These are phyloP conservation scores for Mortierella sp. DNA, from an alignment of 371 early-diverging fungal species.

Conservation along the genomic window DNA sequence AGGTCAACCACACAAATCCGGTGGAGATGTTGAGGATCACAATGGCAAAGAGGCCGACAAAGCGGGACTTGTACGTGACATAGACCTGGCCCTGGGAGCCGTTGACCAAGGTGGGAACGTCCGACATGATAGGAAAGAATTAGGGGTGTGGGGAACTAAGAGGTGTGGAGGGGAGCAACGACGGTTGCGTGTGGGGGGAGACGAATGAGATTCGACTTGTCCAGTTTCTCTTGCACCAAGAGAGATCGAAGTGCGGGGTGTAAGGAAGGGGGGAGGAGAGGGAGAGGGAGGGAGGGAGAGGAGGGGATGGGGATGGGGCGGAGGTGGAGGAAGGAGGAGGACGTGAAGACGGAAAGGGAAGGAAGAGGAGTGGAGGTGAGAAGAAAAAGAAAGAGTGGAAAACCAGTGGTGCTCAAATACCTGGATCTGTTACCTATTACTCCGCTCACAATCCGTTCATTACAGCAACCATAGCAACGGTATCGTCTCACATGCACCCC, in stretches of 20 bases:
- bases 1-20: conserved; percentile 52
- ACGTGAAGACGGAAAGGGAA: neutral
- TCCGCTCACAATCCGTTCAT: no score
- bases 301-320: neutral
- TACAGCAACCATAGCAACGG: no score
- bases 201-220: conserved; percentile 15
- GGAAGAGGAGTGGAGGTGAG: conserved; percentile 21
- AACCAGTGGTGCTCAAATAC: neutral
- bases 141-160: neutral
- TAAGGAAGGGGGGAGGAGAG: neutral
- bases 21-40: conserved; percentile 51
- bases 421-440: neutral
- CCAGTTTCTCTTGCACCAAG: neutral
- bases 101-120: conserved; percentile 11
- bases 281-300: neutral
- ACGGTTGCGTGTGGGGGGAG: neutral
- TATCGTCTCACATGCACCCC: no score
- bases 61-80: conserved; percentile 40
- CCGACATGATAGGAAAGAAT: conserved; percentile 9
- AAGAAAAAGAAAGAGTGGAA: conserved; percentile 1
- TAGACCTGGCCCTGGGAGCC: conserved; percentile 12
- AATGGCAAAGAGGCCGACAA: conserved; percentile 46
- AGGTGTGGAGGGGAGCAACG: neutral
- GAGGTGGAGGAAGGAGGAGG: conserved; percentile 1
- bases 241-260: no score